Evolutionary conservation across 805 yeast genomes (phyloP).

Genomic region (Cyberlindnera americana): DNA sequence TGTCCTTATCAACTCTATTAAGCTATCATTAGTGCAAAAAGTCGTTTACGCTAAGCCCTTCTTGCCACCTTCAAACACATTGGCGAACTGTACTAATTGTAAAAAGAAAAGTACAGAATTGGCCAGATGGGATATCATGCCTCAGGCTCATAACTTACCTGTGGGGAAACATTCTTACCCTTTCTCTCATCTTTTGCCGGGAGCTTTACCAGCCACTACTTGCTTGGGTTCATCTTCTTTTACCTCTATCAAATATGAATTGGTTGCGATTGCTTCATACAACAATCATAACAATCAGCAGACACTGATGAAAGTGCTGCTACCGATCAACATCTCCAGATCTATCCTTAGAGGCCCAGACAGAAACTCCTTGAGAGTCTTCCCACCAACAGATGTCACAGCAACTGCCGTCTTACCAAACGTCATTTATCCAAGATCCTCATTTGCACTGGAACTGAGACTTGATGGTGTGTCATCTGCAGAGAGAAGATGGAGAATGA

Average conservation of each 20-base stretch:
- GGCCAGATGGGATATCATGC: slow-evolving; percentile 86
- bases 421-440: slow-evolving; percentile 83
- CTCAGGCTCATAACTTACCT: slow-evolving; percentile 52
- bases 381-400: slow-evolving; percentile 92
- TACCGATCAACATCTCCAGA: slow-evolving; percentile 73
- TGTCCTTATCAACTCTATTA: slow-evolving; percentile 53
- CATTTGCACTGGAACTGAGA: slow-evolving; percentile 78
- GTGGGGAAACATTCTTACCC: slow-evolving; percentile 84
- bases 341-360: slow-evolving; percentile 80
- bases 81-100: slow-evolving; percentile 60
- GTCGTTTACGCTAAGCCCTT: slow-evolving; percentile 66
- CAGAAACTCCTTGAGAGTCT: slow-evolving; percentile 80
- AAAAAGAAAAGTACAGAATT: slow-evolving; percentile 51
- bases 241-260: slow-evolving; percentile 64
- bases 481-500: slow-evolving; percentile 83
- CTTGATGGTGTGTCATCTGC: slow-evolving; percentile 65
- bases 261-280: slow-evolving; percentile 56
- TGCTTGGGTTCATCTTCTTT: slow-evolving; percentile 49
- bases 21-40: slow-evolving; percentile 68
- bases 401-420: slow-evolving; percentile 87
- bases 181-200: slow-evolving; percentile 84
- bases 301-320: slow-evolving; percentile 38
- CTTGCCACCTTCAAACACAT: slow-evolving; percentile 44
- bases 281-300: slow-evolving; percentile 34
- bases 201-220: slow-evolving; percentile 77